These are phyloP conservation scores for Neurospora pannonica DNA, from an alignment of 495 filamentous ascomycete species.

Conservation along the genomic window DNA sequence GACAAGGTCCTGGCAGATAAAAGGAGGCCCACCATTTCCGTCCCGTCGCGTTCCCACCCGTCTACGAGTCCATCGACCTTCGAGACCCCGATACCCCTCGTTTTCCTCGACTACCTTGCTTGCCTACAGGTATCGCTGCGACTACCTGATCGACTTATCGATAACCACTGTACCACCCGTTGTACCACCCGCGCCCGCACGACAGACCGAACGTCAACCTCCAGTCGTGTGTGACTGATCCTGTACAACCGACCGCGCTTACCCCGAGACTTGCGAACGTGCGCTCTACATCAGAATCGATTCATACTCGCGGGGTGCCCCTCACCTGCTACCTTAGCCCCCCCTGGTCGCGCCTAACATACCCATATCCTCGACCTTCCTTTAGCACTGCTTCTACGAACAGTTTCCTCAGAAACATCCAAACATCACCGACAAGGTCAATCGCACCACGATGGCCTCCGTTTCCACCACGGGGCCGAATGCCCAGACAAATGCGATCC, in stretches of 20 bases:
- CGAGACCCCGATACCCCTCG: not conserved
- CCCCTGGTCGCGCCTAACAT: not conserved
- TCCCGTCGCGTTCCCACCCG: not conserved
- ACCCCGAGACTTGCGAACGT: not conserved
- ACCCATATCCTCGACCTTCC: not conserved
- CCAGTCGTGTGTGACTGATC: not conserved
- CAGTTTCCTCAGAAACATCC: not conserved
- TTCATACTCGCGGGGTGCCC: not conserved
- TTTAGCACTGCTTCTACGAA: not conserved
- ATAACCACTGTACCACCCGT: not conserved
- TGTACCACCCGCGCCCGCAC: not conserved
- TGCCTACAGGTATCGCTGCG: not conserved
- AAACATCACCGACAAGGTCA: not conserved
- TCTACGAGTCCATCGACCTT: not conserved
- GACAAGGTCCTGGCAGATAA: not conserved
- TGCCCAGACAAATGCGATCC: constrained; percentile 1
- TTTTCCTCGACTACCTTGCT: not conserved
- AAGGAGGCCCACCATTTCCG: not conserved
- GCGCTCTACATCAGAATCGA: not conserved
- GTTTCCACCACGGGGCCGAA: not conserved
- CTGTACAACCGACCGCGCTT: not conserved
- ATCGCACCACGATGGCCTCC: not conserved
- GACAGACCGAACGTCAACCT: not conserved
- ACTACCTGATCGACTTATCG: not conserved
- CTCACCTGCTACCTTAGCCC: not conserved